Evolutionary conservation across 805 yeast genomes (phyloP), one percentile per base, ranked within the genome.

Genomic region (Candida boleticola): DNA sequence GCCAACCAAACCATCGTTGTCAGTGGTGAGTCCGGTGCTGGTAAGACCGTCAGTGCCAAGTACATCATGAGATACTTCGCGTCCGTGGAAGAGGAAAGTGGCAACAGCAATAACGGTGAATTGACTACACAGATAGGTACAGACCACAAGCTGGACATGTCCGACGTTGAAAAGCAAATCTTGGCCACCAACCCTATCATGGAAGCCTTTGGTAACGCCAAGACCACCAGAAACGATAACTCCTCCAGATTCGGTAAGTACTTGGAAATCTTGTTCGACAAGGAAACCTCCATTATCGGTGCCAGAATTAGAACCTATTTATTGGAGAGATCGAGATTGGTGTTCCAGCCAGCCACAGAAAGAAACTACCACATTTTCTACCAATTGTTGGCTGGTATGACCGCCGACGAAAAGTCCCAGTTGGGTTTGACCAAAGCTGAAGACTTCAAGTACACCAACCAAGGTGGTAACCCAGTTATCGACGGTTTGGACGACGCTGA

Each of bases 121-220:
- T 48, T 56, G 26, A 73, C 45, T 57, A 60, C 52, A 36, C 60
- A 57, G 35, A 49, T 58, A 27, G 68, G 66, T 35, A 58, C 61
- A 40, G 64, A 67, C 47, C 64, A 68, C 51, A 65, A 61, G 45
- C 50, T 73, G 29, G 92, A 88, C 51, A 84, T 92, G 84, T 85
- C 95, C 23, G 85, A 84, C 47, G 92, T 92, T 21, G 99, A 92
- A 66, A 85, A 86, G 58, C 96, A 88, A 67, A 92, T 92, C 43
- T 76, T 92, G 56, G 98, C 99, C 11, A 93, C 98, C 0, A 92
- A 92, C 60, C 98, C 98, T 2, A 85, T 93, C 54, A 85, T 93
- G 84, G 99, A 93, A 68, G 93, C 98, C 0, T 93, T 93, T 65
- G 99, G 99, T 73, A 93, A 95, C 64, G 98, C 99, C 5, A 92